Evolutionary conservation across 257 asterid species (phyloP).

Genomic region (Linderniella brevidens): DNA sequence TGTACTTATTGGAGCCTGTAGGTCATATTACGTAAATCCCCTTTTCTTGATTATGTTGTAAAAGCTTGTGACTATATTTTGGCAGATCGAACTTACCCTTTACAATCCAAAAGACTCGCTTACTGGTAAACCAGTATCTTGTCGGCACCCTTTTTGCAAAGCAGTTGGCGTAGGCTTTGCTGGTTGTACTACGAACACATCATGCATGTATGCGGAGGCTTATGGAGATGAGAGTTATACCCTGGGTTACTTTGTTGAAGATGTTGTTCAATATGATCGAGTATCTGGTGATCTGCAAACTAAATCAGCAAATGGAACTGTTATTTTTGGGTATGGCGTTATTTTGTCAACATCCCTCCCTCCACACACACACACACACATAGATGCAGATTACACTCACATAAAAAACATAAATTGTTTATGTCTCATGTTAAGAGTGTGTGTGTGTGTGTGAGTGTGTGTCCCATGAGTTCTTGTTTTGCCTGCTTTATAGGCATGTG

Average conservation of each 20-base stretch:
- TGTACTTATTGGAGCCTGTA: conserved; percentile 5
- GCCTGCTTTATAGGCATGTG: too few species aligned
- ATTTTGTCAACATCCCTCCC: conserved; percentile 2
- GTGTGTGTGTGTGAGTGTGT: too few species aligned
- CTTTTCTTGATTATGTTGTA: conserved; percentile 8
- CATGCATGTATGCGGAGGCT: conserved; percentile 75
- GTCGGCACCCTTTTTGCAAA: conserved; percentile 50
- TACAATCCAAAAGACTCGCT: conserved; percentile 63
- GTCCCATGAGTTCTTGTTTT: too few species aligned
- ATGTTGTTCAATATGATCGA: conserved; percentile 71
- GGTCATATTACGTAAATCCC: conserved; percentile 5
- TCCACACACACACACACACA: neutral
- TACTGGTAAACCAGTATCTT: conserved; percentile 50
- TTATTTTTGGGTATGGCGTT: conserved; percentile 79
- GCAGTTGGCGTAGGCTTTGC: conserved; percentile 41
- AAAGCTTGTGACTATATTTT: conserved; percentile 14
- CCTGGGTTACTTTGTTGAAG: conserved; percentile 94
- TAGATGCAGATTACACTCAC: too few species aligned
- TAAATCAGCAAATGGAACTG: conserved; percentile 76
- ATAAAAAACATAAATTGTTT: too few species aligned
- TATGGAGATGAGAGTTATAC: conserved; percentile 93
- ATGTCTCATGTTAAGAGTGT: too few species aligned
- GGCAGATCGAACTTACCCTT: conserved; percentile 75
- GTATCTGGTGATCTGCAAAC: conserved; percentile 96
- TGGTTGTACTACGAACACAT: conserved; percentile 51